Percentiles rank a stretch among this genome's conserved stretches.
Conservation (phyloP, 352 stramenopile genomes). For the Thalassiosira hispida region DNA sequence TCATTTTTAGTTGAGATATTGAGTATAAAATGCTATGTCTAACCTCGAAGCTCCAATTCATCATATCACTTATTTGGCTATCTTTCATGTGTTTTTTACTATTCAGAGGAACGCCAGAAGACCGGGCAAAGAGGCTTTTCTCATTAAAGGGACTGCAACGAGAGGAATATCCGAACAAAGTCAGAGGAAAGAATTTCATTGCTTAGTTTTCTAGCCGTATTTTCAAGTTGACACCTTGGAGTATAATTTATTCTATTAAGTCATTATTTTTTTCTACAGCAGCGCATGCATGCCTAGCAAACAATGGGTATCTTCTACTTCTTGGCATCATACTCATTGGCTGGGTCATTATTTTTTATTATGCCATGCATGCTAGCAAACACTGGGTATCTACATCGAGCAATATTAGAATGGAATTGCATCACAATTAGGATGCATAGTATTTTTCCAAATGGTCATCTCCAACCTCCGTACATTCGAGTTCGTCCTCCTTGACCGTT, state of each 20-base stretch:
- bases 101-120: slow-evolving; percentile 57
- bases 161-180: slow-evolving; percentile 73
- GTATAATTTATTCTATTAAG: too few species aligned
- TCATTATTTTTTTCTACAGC: not conserved
- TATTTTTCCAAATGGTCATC: slow-evolving; percentile 13
- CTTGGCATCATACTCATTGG: not conserved
- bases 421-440: slow-evolving; percentile 2
- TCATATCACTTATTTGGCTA: slow-evolving; percentile 4
- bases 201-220: slow-evolving; percentile 13
- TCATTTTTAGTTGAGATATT: too few species aligned
- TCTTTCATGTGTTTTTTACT: not conserved
- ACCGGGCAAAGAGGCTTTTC: slow-evolving; percentile 75
- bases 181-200: slow-evolving; percentile 72
- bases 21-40: too few species aligned
- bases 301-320: not conserved
- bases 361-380: too few species aligned
- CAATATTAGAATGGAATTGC: too few species aligned
- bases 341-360: not conserved
- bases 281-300: not conserved
- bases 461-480: not conserved
- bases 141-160: slow-evolving; percentile 74
- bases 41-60: too few species aligned
- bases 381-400: too few species aligned
- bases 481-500: slow-evolving; percentile 7
- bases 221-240: too few species aligned